Evolutionary conservation across 371 early-diverging fungal species (phyloP), one percentile per base, ranked within the genome.

Genomic region (Mucor circinelloides): DNA sequence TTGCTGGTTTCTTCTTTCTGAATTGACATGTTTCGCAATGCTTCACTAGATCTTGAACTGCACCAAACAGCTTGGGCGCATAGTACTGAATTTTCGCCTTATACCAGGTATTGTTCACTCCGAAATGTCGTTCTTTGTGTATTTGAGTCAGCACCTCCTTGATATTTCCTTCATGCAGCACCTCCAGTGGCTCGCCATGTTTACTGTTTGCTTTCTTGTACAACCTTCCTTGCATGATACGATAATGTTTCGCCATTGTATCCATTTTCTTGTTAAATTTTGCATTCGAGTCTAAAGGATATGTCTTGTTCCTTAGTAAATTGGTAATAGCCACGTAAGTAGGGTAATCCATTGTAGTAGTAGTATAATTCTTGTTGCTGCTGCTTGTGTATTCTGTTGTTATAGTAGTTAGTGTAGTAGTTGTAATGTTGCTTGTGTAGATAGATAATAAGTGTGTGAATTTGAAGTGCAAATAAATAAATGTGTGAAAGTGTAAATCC

Each of bases 71-170:
- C 1, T 21, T n/a, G 1, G 15, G 21, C 2, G 42, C 65, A 38
- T 6, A 10, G 23, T 64, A 65, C 0, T 32, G 8, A 1, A 21
- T 10, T 23, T 60, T 42, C 1, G 63, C 31, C 38, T 32, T 52
- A 4, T 55, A 31, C 68, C 70, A 68, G 28, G 75, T 75, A 36
- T 69, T 67, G 31, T 58, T 60, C 2, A 71, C 36, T 8, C 72
- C 75, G 30, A 67, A 46, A 36, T 75, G 75, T 0, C 75, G 67
- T 65, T 75, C 75, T 13, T 27, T 34, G 48, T 75, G 72, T 4
- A 75, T 63, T 17, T 34, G 17, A n/a, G 31, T 32, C 13, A 75
- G 38, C 0, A 61, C 72, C 31, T 69, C 69, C 28, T 67, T 54
- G 3, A 61, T 58, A 6, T 52, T 67, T 4, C 66, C 65, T 21